These are phyloP conservation scores for Phycomyces blakesleeanus DNA, from an alignment of 192 early-diverging fungal genomes.

Conservation along the genomic window DNA sequence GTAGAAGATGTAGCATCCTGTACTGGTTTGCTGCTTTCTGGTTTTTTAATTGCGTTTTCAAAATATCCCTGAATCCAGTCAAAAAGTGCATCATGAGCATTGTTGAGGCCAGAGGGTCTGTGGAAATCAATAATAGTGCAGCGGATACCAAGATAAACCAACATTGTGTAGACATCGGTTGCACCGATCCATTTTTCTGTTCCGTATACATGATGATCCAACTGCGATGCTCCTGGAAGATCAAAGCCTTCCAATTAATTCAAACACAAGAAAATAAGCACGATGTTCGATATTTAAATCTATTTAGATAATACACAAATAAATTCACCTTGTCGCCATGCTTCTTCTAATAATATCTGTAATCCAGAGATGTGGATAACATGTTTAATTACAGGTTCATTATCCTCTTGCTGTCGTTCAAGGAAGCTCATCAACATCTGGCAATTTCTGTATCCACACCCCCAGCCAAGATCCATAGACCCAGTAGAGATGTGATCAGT, in stretches of 20 bases:
- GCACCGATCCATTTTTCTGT: slow-evolving; percentile 70
- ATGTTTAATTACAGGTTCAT: slow-evolving; percentile 7
- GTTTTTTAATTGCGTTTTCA: slow-evolving; percentile 23
- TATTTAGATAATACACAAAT: background rate
- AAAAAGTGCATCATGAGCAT: slow-evolving; percentile 53
- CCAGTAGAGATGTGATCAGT: slow-evolving; percentile 31
- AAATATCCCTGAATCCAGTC: slow-evolving; percentile 57
- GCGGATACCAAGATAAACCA: slow-evolving; percentile 52
- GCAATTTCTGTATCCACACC: slow-evolving; percentile 70
- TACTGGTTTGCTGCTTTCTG: slow-evolving; percentile 11
- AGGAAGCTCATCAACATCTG: slow-evolving; percentile 61
- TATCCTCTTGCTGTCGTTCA: slow-evolving; percentile 8
- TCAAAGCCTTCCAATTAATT: slow-evolving; percentile 48
- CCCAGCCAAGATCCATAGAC: slow-evolving; percentile 57
- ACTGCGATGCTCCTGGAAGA: slow-evolving; percentile 48
- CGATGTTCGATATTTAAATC: background rate
- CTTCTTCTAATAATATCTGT: slow-evolving; percentile 50
- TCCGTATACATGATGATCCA: slow-evolving; percentile 47
- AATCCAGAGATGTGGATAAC: slow-evolving; percentile 39
- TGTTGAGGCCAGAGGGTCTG: slow-evolving; percentile 45
- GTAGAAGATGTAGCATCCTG: background rate
- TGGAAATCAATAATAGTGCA: slow-evolving; percentile 65
- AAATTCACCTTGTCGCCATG: slow-evolving; percentile 48
- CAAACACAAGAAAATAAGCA: background rate
- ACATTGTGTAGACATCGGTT: slow-evolving; percentile 59